phyloP scores from a whole-genome alignment of 768 basidiomycete species.

The Obba rivulosa region DNA sequence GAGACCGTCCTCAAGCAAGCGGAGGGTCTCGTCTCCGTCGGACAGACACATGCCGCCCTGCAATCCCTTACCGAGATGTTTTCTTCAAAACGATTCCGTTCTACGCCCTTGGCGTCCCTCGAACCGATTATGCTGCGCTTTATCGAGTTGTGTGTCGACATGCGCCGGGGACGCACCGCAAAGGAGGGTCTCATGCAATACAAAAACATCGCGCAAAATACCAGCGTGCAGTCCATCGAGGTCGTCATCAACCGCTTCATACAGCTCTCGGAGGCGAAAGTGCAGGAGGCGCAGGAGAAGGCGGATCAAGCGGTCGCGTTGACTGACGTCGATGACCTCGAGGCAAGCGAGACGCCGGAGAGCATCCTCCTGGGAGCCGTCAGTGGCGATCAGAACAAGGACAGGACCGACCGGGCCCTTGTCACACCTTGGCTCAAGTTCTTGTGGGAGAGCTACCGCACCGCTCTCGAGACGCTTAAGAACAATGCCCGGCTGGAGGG shows the following conservation, averaged over 20 bases:
- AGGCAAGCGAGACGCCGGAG: constrained; percentile 93
- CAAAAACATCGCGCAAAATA: constrained; percentile 97
- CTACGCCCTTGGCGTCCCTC: constrained; percentile 79
- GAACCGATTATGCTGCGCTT: constrained; percentile 97
- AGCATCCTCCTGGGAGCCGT: constrained; percentile 88
- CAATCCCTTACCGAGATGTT: constrained; percentile 92
- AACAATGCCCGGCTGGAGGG: constrained; percentile 89
- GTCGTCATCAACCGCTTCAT: constrained; percentile 85
- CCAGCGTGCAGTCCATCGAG: constrained; percentile 88
- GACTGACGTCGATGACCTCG: constrained; percentile 89
- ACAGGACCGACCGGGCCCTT: constrained; percentile 89
- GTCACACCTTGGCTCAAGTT: constrained; percentile 98
- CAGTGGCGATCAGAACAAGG: constrained; percentile 85
- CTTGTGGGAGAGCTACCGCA: constrained; percentile 98
- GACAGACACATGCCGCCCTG: constrained; percentile 84
- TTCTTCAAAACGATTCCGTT: constrained; percentile 87
- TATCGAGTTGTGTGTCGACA: constrained; percentile 92
- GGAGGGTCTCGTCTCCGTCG: constrained; percentile 90
- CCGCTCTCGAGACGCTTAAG: constrained; percentile 91
- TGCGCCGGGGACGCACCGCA: constrained; percentile 89
- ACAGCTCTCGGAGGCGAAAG: constrained; percentile 72
- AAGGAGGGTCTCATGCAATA: constrained; percentile 96
- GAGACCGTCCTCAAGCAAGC: constrained; percentile 89
- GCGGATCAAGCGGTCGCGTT: constrained; percentile 65
- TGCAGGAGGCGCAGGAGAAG: constrained; percentile 82